phyloP scores from a whole-genome alignment of 306 rosid genomes.

The Ormosia semicastrata region DNA sequence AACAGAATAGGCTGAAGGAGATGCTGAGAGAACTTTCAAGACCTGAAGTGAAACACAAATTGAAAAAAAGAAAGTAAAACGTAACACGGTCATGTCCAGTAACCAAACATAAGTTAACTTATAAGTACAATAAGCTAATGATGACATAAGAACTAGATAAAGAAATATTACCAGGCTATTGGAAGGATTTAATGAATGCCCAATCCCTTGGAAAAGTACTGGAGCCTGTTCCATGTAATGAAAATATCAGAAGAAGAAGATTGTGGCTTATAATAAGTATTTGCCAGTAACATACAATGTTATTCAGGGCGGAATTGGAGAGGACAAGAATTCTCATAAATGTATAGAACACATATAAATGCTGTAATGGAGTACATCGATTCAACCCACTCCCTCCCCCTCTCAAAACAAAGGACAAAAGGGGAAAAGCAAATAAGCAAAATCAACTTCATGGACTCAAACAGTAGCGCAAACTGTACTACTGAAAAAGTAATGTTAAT shows the following conservation, averaged over 20 bases:
- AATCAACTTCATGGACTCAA: neutral
- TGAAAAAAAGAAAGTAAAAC: neutral
- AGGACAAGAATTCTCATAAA: neutral
- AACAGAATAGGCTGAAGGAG: constrained; percentile 90
- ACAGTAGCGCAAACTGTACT: neutral
- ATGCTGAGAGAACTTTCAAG: constrained; percentile 86
- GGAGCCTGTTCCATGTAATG: constrained; percentile 75
- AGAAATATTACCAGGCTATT: constrained; percentile 74
- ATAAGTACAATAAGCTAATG: constrained; percentile 6
- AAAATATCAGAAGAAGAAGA: constrained; percentile 29
- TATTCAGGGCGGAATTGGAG: neutral
- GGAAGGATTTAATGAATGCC: constrained; percentile 78
- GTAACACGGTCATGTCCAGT: neutral
- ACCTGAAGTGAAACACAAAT: constrained; percentile 46
- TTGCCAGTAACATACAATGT: neutral
- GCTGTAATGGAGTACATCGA: neutral
- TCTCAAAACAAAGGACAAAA: neutral
- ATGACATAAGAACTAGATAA: constrained; percentile 2
- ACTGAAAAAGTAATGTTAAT: neutral
- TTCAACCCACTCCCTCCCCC: neutral
- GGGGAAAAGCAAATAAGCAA: neutral
- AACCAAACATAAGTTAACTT: constrained; percentile 11
- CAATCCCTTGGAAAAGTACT: constrained; percentile 90
- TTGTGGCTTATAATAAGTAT: neutral
- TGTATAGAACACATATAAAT: neutral